Evolutionary conservation across 2,329 filamentous ascomycete genomes (phyloP), one percentile per base, ranked within the genome.

Genomic region (Botrytis paeoniae): DNA sequence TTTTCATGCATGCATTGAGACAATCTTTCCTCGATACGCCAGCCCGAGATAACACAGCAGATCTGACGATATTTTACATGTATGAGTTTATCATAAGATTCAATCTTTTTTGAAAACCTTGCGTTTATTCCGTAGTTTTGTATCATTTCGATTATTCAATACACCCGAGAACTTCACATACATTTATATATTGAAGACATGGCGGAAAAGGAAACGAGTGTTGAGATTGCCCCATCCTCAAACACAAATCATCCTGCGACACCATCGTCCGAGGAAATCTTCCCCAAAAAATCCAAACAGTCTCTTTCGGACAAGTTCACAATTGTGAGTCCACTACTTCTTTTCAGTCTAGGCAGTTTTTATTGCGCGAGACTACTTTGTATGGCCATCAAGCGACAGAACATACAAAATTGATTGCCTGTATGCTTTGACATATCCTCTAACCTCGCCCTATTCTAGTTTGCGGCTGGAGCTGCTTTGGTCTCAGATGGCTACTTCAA

Each of bases 401-500:
- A 18, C 29, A 18, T 8, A 57, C n/a, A 57, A 57, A 29, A 18
- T 29, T 32, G 51, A 32, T 18, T 57, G 7, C 14, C n/a, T 29
- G 51, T 9, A 57, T 57, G 14, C 16, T 29, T 57, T 57, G 51
- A 32, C 16, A 8, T 57, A 20, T 35, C 16, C 2, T 51, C 48
- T 22, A 62, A 54, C 25, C 62, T 74, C 57, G 75, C 29, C 12
- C 35, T 25, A 35, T 10, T 39, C 32, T 48, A 78, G 74, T 80
- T 80, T 70, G 79, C 78, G 41, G 74, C 79, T 5, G 80, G 80
- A 18, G 77, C 75, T 57, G 80, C 80, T 20, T 75, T 81, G 3
- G 75, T 81, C 59, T 80, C 78, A 35, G 80, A 81, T 79, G 80
- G 80, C 45, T 81, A 81, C 74, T 80, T 81, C 72, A 82, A 82